Evolutionary conservation across 108 stramenopile species (phyloP).

Genomic region (Bacterosira constricta): DNA sequence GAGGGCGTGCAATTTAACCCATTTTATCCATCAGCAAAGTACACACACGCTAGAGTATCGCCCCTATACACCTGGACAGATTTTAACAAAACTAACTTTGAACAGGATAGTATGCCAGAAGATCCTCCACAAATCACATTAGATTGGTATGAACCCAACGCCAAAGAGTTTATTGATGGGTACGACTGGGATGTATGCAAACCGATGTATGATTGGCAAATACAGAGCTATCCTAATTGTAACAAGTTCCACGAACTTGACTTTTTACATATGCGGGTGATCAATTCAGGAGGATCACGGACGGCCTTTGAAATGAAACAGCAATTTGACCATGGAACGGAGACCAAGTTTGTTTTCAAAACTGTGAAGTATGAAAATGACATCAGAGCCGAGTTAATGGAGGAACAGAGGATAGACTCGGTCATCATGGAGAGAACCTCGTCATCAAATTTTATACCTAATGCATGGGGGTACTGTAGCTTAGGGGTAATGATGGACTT

Average conservation of each 20-base stretch:
- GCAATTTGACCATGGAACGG: no score
- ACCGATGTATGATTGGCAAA: constrained; percentile 35
- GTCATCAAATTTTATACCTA: constrained; percentile 24
- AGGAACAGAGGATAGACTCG: constrained; percentile 37
- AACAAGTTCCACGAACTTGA: constrained; percentile 48
- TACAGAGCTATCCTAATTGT: constrained; percentile 30
- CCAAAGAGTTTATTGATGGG: constrained; percentile 10
- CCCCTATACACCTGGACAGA: no score
- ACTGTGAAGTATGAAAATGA: constrained; percentile 18
- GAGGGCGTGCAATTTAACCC: no score
- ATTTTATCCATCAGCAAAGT: no score
- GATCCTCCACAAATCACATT: background rate
- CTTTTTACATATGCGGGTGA: constrained; percentile 15
- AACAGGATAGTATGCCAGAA: constrained; percentile 9
- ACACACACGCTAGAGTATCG: no score
- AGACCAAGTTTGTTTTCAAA: constrained; percentile 34
- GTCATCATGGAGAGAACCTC: constrained; percentile 21
- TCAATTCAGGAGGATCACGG: constrained; percentile 31
- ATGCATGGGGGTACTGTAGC: constrained; percentile 34
- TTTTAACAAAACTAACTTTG: no score
- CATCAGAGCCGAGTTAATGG: background rate
- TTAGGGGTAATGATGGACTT: constrained; percentile 40
- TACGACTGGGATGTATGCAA: constrained; percentile 14
- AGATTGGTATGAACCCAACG: constrained; percentile 38
- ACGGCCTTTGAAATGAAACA: constrained; percentile 26